Percentiles rank a stretch among this genome's conserved stretches.
These are phyloP conservation scores for Acaromyces ingoldii DNA, from an alignment of 1,284 basidiomycete species.

Conservation along the genomic window DNA sequence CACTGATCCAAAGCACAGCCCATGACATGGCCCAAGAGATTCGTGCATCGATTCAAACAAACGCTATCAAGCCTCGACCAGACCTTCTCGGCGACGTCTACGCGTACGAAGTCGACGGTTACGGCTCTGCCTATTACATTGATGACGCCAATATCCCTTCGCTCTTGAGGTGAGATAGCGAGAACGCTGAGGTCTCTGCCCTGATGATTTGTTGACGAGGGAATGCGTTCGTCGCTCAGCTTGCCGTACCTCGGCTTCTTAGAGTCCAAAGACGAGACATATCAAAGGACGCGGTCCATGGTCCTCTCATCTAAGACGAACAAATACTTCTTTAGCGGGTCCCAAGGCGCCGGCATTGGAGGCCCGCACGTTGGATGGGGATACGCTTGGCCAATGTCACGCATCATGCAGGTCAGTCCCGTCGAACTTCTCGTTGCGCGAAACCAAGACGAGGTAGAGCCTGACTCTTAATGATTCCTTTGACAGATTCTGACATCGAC, in stretches of 20 bases:
- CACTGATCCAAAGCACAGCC: no score
- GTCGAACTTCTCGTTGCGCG: no score
- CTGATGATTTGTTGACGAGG: background rate
- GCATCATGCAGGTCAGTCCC: constrained; percentile 14
- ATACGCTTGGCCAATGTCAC: constrained; percentile 42
- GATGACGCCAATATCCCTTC: constrained; percentile 45
- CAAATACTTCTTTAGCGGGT: constrained; percentile 36
- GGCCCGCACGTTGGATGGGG: constrained; percentile 31
- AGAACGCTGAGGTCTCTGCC: no score
- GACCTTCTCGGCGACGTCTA: constrained; percentile 20
- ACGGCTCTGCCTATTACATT: constrained; percentile 25
- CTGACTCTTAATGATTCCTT: background rate
- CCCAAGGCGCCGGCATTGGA: constrained; percentile 26
- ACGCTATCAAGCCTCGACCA: constrained; percentile 16
- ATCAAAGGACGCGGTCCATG: constrained; percentile 26
- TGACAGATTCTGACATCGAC: constrained; percentile 30
- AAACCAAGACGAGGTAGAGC: no score
- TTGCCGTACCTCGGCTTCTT: constrained; percentile 37
- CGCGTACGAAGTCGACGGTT: constrained; percentile 44
- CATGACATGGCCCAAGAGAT: constrained; percentile 22
- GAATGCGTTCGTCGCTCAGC: constrained; percentile 12
- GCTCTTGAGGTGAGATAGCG: constrained; percentile 7
- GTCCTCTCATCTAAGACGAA: constrained; percentile 20
- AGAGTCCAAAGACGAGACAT: constrained; percentile 16
- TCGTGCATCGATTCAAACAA: constrained; percentile 12